These are phyloP conservation scores for Pyricularia pennisetigena DNA, from an alignment of 2,329 filamentous ascomycete species.

Conservation along the genomic window DNA sequence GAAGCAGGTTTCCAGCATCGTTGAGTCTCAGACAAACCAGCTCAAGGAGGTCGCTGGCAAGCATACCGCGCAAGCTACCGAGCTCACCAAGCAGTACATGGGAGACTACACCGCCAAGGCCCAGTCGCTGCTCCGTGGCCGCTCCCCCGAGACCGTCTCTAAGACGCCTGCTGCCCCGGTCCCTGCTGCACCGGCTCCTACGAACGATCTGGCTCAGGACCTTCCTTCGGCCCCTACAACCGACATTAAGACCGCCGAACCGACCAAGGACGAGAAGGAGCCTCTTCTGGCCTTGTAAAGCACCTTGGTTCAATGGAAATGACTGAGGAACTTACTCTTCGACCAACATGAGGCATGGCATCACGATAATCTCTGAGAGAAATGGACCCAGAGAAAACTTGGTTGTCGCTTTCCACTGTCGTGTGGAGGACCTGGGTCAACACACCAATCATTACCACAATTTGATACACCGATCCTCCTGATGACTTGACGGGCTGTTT, in stretches of 20 bases:
- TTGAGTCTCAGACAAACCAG: slow-evolving; percentile 54
- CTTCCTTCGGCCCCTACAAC: slow-evolving; percentile 35
- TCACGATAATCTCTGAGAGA: neutral
- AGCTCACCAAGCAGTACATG: slow-evolving; percentile 57
- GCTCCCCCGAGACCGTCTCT: slow-evolving; percentile 29
- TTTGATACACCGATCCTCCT: neutral
- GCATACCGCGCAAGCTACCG: slow-evolving; percentile 52
- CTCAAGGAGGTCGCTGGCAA: slow-evolving; percentile 51
- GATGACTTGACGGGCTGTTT: neutral
- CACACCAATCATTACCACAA: neutral
- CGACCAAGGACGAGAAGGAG: slow-evolving; percentile 17
- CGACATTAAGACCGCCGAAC: slow-evolving; percentile 20
- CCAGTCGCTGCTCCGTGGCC: slow-evolving; percentile 49
- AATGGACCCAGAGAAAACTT: neutral
- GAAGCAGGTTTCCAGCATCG: slow-evolving; percentile 43
- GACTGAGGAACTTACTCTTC: neutral
- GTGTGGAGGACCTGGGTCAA: neutral
- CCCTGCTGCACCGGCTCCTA: slow-evolving; percentile 12
- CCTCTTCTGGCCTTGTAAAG: slow-evolving; percentile 9
- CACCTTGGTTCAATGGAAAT: neutral
- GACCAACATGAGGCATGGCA: neutral
- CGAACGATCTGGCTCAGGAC: slow-evolving; percentile 29
- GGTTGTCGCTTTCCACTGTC: neutral
- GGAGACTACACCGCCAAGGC: slow-evolving; percentile 61
- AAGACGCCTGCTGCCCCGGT: slow-evolving; percentile 19